These are phyloP conservation scores for Zygoascus hellenicus DNA, from an alignment of 1,139 yeast genomes.

Conservation along the genomic window DNA sequence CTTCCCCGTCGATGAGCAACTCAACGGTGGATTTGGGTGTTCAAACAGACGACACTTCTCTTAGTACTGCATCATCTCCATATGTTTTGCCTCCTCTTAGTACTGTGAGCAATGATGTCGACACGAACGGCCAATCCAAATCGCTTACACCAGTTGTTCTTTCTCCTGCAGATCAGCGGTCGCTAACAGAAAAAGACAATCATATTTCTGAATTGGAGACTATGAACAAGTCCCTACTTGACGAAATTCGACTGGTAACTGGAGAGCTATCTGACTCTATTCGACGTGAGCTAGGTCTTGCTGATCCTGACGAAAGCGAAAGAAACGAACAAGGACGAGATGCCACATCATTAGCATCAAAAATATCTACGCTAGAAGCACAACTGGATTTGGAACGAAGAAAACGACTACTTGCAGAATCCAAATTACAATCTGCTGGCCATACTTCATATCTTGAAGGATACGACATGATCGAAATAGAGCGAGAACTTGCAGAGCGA, in stretches of 20 bases:
- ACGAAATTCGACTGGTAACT: slow-evolving; percentile 34
- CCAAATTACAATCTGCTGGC: slow-evolving; percentile 1
- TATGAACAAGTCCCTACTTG: slow-evolving; percentile 26
- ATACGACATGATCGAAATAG: slow-evolving; percentile 20
- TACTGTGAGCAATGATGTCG: slow-evolving; percentile 2
- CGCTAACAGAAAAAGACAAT: slow-evolving; percentile 1
- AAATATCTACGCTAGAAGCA: slow-evolving; percentile 26
- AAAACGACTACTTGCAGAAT: slow-evolving; percentile 29
- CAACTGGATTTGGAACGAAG: slow-evolving; percentile 33
- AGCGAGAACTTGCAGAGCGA: slow-evolving; percentile 22
- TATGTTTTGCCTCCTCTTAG: slow-evolving; percentile 5
- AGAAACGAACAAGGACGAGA: slow-evolving; percentile 2
- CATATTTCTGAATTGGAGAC: slow-evolving; percentile 13
- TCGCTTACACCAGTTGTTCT: slow-evolving; percentile 1
- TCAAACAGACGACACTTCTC: slow-evolving; percentile 9
- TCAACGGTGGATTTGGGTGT: slow-evolving; percentile 10
- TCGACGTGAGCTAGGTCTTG: slow-evolving; percentile 33
- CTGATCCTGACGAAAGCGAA: background rate
- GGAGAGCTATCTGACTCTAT: slow-evolving; percentile 36
- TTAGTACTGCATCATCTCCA: slow-evolving; percentile 7
- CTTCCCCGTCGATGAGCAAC: slow-evolving; percentile 5
- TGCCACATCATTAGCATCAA: slow-evolving; percentile 10
- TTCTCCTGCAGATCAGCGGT: slow-evolving; percentile 6
- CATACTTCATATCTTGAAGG: slow-evolving; percentile 2
- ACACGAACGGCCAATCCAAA: background rate